A percentile compares a stretch with the other conserved stretches of the same genome.
Evolutionary conservation across 192 early-diverging fungal species (phyloP).

Genomic region (Geosiphon pyriformis): DNA sequence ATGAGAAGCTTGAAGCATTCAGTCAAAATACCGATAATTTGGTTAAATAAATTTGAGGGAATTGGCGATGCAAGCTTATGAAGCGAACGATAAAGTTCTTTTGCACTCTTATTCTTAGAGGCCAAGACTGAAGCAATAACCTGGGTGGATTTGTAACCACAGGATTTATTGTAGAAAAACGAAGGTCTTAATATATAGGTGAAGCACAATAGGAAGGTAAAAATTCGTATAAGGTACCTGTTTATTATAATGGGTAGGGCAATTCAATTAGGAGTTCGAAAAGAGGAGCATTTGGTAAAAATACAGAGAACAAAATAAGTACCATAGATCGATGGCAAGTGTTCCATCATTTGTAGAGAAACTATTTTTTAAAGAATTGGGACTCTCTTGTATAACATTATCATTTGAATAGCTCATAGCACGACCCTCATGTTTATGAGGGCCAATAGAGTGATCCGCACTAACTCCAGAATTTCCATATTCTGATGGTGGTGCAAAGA

Average conservation of each 20-base stretch:
- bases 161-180: conserved; percentile 12
- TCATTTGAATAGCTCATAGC: not conserved
- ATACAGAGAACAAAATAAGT: not conserved
- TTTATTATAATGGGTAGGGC: no score
- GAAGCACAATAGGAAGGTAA: conserved; percentile 19
- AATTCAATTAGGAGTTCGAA: no score
- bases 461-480: no score
- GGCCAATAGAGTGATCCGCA: conserved; percentile 5
- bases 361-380: not conserved
- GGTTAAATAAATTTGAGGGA: not conserved
- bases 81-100: conserved; percentile 10
- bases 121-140: conserved; percentile 1
- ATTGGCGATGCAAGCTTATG: not conserved
- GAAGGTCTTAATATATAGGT: conserved; percentile 21
- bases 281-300: not conserved
- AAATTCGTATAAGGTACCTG: conserved; percentile 12
- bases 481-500: conserved; percentile 38
- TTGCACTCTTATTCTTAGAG: conserved; percentile 14
- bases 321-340: conserved; percentile 21
- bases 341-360: conserved; percentile 5
- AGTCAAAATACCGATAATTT: conserved; percentile 9
- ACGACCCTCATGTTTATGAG: conserved; percentile 15
- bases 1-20: conserved; percentile 11
- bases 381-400: not conserved
- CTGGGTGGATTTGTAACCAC: not conserved